These are phyloP conservation scores for Xenosphaeropsis pyriputrescens DNA, from an alignment of 2,329 filamentous ascomycete species.

Conservation along the genomic window DNA sequence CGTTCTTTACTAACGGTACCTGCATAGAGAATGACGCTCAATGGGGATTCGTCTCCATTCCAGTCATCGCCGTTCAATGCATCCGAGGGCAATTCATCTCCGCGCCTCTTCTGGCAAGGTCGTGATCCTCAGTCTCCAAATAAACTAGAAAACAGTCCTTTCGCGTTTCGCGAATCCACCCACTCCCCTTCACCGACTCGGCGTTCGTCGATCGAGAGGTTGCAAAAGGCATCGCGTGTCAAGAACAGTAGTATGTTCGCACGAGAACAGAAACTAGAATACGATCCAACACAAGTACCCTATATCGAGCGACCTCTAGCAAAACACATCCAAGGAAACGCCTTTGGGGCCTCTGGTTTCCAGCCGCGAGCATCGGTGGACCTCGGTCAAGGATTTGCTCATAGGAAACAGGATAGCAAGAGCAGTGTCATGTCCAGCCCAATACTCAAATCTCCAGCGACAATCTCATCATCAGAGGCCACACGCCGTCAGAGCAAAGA, in stretches of 20 bases:
- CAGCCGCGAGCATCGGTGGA: constrained; percentile 36
- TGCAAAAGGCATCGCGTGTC: constrained; percentile 88
- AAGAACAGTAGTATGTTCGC: constrained; percentile 98
- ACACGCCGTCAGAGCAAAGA: constrained; percentile 46
- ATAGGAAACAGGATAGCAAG: constrained; percentile 41
- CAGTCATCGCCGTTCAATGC: constrained; percentile 62
- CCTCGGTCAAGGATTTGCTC: constrained; percentile 23
- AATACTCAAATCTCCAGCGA: constrained; percentile 21
- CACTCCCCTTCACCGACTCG: constrained; percentile 59
- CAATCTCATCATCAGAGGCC: constrained; percentile 1
- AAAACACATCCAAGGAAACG: constrained; percentile 57
- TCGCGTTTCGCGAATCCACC: constrained; percentile 36
- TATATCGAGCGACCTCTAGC: constrained; percentile 72
- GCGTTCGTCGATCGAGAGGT: constrained; percentile 84
- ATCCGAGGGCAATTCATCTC: constrained; percentile 48
- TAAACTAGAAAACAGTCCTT: constrained; percentile 57
- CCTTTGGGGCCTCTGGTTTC: constrained; percentile 44
- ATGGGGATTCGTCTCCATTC: constrained; percentile 68
- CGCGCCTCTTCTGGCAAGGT: constrained; percentile 81
- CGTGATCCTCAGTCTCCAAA: constrained; percentile 53
- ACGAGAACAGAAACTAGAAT: constrained; percentile 81
- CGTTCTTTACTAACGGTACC: constrained; percentile 7
- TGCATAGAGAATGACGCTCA: constrained; percentile 49
- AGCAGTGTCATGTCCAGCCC: constrained; percentile 41
- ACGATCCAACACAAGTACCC: constrained; percentile 67